Evolutionary conservation across 1,139 yeast species (phyloP).

Genomic region (Suhomyces panamericanus): DNA sequence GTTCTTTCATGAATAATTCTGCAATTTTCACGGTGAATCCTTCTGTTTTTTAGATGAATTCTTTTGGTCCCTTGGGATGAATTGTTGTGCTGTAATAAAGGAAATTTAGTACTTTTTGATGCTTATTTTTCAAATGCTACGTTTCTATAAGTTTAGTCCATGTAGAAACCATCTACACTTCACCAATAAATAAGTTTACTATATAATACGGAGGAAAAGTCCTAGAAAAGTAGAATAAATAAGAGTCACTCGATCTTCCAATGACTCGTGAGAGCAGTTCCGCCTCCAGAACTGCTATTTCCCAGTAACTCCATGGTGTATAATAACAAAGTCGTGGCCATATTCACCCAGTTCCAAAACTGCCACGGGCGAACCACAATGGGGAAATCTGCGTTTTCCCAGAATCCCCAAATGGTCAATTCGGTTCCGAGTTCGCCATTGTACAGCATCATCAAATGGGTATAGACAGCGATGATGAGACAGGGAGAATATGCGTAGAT

Average conservation of each 20-base stretch:
- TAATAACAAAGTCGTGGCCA: slow-evolving; percentile 73
- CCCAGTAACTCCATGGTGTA: slow-evolving; percentile 75
- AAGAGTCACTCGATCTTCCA: slow-evolving; percentile 23
- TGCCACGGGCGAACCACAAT: slow-evolving; percentile 76
- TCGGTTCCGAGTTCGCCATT: slow-evolving; percentile 72
- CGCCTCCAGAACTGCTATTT: slow-evolving; percentile 32
- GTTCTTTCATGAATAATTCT: no score
- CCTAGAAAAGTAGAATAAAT: slow-evolving; percentile 8
- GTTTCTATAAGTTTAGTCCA: no score
- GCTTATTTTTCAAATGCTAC: no score
- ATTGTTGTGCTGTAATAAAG: no score
- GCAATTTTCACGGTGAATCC: no score
- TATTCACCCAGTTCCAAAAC: slow-evolving; percentile 96
- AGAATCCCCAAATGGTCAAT: slow-evolving; percentile 59
- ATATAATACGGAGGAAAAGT: slow-evolving; percentile 11
- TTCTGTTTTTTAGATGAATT: no score
- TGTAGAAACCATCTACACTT: background rate
- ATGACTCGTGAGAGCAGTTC: slow-evolving; percentile 30
- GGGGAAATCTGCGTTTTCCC: slow-evolving; percentile 24
- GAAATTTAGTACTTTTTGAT: no score
- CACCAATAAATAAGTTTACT: slow-evolving; percentile 3
- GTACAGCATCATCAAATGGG: slow-evolving; percentile 89
- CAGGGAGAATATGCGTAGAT: slow-evolving; percentile 91
- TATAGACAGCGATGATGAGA: slow-evolving; percentile 88
- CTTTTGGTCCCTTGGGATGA: no score